These are phyloP conservation scores for Nyctanthes arbortristis DNA, from an alignment of 257 asterid genomes.

Conservation along the genomic window DNA sequence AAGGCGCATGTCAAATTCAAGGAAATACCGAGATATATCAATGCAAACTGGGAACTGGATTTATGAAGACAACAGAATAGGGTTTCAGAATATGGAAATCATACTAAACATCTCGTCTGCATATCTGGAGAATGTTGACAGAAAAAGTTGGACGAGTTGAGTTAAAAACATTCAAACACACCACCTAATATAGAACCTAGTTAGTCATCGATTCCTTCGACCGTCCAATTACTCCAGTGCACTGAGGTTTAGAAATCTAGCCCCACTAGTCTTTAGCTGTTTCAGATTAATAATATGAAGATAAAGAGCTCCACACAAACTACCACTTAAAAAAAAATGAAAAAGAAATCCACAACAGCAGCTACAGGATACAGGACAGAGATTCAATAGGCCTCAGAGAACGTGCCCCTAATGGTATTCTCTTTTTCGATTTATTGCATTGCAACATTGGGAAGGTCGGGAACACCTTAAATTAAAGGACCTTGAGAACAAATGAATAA, in stretches of 20 bases:
- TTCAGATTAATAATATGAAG: neutral
- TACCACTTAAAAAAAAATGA: neutral
- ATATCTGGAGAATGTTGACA: neutral
- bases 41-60: neutral
- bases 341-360: neutral
- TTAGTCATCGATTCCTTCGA: neutral
- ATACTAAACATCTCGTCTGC: neutral
- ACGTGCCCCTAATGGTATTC: too few species aligned
- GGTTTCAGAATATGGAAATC: neutral
- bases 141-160: too few species aligned
- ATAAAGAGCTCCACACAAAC: neutral
- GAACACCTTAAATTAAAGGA: neutral
- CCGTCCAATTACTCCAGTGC: neutral
- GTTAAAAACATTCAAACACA: too few species aligned
- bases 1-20: constrained; percentile 12
- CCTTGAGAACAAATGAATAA: neutral
- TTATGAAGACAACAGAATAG: neutral
- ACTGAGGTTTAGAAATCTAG: neutral
- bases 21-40: constrained; percentile 3
- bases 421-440: neutral
- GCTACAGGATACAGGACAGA: neutral
- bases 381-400: too few species aligned
- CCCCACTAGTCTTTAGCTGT: neutral
- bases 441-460: too few species aligned
- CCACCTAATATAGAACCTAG: neutral